Percentiles rank a stretch among this genome's conserved stretches.
phyloP scores from a whole-genome alignment of 2,329 filamentous ascomycete species.

The Fusarium pininemorale region DNA sequence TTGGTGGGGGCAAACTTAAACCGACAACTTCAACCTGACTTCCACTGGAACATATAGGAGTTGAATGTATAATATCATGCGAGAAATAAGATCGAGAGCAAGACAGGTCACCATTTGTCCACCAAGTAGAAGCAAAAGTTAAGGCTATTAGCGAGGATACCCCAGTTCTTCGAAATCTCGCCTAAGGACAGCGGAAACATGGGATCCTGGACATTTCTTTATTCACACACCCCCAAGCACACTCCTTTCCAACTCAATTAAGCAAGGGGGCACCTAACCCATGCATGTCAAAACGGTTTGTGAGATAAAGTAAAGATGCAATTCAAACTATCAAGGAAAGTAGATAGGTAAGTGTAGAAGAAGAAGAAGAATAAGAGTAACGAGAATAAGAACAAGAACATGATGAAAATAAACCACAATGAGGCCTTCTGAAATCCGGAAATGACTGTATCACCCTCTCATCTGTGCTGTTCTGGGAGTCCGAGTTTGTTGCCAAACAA shows the following conservation, averaged over 20 bases:
- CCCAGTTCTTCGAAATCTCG: slow-evolving; percentile 24
- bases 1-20: slow-evolving; percentile 28
- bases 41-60: not conserved
- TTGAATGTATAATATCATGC: slow-evolving; percentile 2
- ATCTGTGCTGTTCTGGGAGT: slow-evolving; percentile 35
- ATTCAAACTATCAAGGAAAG: slow-evolving; percentile 24
- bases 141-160: not conserved
- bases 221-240: slow-evolving; percentile 15
- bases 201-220: slow-evolving; percentile 26
- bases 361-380: not conserved
- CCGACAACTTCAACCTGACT: slow-evolving; percentile 27
- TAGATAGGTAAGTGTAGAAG: slow-evolving; percentile 20
- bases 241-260: slow-evolving; percentile 20
- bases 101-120: not conserved
- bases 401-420: slow-evolving; percentile 1
- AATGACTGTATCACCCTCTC: slow-evolving; percentile 37
- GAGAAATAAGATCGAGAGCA: not conserved
- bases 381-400: not conserved
- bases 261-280: slow-evolving; percentile 11
- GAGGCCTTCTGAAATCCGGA: slow-evolving; percentile 8
- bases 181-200: not conserved
- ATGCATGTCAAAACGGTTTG: slow-evolving; percentile 1
- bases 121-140: slow-evolving; percentile 6
- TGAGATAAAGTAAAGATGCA: slow-evolving; percentile 11
- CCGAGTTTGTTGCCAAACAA: slow-evolving; percentile 27